Percentiles rank a stretch among this genome's conserved stretches.
Conservation (phyloP, 2,329 filamentous ascomycete genomes). For the Xylariaceae sp. region DNA sequence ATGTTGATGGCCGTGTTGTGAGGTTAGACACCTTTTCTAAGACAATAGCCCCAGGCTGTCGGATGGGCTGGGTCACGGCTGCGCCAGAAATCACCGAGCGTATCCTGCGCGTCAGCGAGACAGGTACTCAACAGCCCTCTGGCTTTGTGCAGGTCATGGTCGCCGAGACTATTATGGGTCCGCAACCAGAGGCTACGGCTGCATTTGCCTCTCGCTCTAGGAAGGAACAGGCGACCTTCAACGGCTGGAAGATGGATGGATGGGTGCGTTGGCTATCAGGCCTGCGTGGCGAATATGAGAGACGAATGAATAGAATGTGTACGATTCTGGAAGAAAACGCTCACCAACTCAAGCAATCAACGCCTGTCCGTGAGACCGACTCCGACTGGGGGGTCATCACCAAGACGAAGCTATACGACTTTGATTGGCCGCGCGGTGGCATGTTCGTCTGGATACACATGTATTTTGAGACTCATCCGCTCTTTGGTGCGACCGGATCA, state of each 20-base stretch:
- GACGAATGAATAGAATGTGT: conserved; percentile 79
- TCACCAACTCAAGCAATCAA: conserved; percentile 61
- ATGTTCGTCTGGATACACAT: conserved; percentile 89
- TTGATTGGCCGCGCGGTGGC: conserved; percentile 75
- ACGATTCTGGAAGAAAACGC: conserved; percentile 64
- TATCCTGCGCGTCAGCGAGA: conserved; percentile 68
- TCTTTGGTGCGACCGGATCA: conserved; percentile 43
- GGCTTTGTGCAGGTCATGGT: conserved; percentile 87
- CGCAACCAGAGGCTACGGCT: conserved; percentile 47
- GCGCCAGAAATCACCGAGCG: conserved; percentile 76
- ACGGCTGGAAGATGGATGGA: conserved; percentile 73
- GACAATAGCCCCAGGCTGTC: conserved; percentile 83
- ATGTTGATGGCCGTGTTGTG: conserved; percentile 81
- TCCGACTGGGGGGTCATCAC: conserved; percentile 72
- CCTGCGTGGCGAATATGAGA: conserved; percentile 77
- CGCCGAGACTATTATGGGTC: conserved; percentile 70
- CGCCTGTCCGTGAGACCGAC: conserved; percentile 36
- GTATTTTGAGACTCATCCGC: conserved; percentile 68
- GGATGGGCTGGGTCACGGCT: conserved; percentile 85
- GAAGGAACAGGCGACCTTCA: conserved; percentile 43
- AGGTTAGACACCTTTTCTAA: conserved; percentile 93
- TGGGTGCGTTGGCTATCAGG: conserved; percentile 92
- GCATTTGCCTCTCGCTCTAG: conserved; percentile 41
- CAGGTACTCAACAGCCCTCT: conserved; percentile 75
- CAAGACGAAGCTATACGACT: conserved; percentile 70